Conservation (phyloP, 2,329 filamentous ascomycete genomes). For the Cyanodermella asteris region DNA sequence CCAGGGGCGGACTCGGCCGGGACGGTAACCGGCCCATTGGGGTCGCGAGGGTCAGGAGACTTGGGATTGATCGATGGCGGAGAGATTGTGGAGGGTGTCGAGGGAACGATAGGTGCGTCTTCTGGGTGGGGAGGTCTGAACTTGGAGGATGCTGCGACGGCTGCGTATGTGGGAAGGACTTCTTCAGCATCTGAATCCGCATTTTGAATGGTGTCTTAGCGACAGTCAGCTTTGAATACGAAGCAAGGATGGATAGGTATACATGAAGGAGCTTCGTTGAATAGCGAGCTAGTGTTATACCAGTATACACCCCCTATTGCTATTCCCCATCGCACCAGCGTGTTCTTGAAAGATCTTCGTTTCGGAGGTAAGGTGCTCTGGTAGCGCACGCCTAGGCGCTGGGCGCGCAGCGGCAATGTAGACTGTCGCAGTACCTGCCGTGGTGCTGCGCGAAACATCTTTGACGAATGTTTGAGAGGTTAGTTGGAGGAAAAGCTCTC, state of each 20-base stretch:
- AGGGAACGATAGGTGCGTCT: no score
- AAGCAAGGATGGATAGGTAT: no score
- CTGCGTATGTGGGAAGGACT: no score
- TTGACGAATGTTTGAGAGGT: conserved; percentile 2
- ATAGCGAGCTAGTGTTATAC: conserved; percentile 76
- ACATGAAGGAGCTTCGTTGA: conserved; percentile 66
- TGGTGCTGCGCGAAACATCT: conserved; percentile 9
- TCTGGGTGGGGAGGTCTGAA: no score
- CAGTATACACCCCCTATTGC: conserved; percentile 66
- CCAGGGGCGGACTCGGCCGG: conserved; percentile 12
- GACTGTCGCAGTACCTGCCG: conserved; percentile 7
- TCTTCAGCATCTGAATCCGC: no score
- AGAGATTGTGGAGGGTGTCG: conserved; percentile 5
- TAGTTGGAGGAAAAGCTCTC: no score
- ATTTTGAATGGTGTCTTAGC: no score
- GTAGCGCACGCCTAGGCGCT: no score
- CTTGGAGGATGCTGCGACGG: no score
- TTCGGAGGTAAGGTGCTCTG: conserved; percentile 39
- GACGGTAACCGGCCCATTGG: conserved; percentile 1
- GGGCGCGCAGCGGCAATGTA: conserved; percentile 5
- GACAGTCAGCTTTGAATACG: no score
- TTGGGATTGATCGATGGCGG: not conserved
- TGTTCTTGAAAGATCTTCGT: conserved; percentile 64
- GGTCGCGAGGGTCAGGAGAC: not conserved
- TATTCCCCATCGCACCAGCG: conserved; percentile 49